Base-by-base conservation (phyloP, 345 rosid species). In the Euclidium syriacum region DNA sequence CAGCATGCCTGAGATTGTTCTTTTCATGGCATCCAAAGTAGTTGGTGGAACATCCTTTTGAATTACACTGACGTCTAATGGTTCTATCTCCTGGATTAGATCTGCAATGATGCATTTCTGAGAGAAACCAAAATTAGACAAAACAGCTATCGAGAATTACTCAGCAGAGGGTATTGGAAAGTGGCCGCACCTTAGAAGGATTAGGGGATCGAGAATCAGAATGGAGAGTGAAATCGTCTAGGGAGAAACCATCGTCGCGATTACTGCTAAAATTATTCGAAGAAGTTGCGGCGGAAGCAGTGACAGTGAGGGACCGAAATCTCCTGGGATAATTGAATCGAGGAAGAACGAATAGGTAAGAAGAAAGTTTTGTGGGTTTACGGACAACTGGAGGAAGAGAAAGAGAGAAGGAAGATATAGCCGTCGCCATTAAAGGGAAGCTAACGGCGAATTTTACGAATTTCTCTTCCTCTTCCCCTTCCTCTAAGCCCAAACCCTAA, bases 1-100 rank as follows among this genome's bases (percentile, higher is more conserved):
- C 75, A 92, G 70, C 97, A 92, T 92, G 67, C 98, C 95, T 0
- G 96, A 92, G 41, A 92, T 92, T 29, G 97, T 92, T 77, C 97
- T 80, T 73, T 92, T 92, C 91, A 92, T 89, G 5, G 98, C 98
- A 80, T 89, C 98, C 64, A 92, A 72, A 11, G 97, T 87, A 10
- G 94, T 83, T 2, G 83, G 69, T 3, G 97, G 79, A 42, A 92
- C 96, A 53, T 92, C 97, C 66, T 83, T 89, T 47, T 92, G 98
- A 50, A 92, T 89, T 10, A 87, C 70, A 76, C 88, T 84, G 75
- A 92, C 91, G 57, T 92, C 98, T 58, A 92, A 64, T 6, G 98
- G 97, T 39, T 92, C 98, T 62, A 89, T 84, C 77, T 89, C 97
- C 69, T 78, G 97, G 49, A 89, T 87, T 67, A 85, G 75, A 74